phyloP scores from a whole-genome alignment of 2,329 filamentous ascomycete genomes.

The Davidsoniella virescens region DNA sequence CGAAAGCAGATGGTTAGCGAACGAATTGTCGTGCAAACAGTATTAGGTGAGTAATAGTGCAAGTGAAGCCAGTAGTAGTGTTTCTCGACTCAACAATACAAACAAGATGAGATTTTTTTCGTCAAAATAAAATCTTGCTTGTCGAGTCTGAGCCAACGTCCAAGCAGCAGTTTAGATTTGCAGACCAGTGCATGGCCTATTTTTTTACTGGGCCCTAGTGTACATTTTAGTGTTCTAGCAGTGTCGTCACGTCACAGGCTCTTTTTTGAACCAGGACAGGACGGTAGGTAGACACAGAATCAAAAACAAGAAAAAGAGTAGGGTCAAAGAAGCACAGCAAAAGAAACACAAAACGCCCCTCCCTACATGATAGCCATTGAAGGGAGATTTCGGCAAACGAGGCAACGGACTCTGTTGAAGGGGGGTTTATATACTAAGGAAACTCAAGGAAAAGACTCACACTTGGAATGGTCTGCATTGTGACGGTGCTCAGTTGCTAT shows the following conservation, averaged over 20 bases:
- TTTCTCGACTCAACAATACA: neutral
- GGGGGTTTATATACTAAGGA: conserved; percentile 14
- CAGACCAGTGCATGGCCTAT: neutral
- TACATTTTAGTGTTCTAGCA: neutral
- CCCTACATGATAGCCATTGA: neutral
- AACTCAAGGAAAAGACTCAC: conserved; percentile 23
- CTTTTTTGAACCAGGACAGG: no score
- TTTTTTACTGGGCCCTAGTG: neutral
- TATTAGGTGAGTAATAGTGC: neutral
- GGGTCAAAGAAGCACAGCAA: neutral
- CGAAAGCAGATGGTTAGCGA: neutral
- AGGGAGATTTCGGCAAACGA: neutral
- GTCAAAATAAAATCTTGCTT: conserved; percentile 12
- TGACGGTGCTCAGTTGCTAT: conserved; percentile 13
- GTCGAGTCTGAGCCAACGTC: conserved; percentile 3
- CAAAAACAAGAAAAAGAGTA: conserved; percentile 9
- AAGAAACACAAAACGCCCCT: neutral
- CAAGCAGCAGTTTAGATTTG: neutral
- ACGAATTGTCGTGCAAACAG: neutral
- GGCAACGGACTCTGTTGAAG: neutral
- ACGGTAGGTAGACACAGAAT: no score
- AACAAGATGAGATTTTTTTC: conserved; percentile 9
- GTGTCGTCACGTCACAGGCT: conserved; percentile 1
- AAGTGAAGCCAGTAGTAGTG: neutral
- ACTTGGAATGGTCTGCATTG: conserved; percentile 38